Conservation (phyloP, 179 eudicot genomes). For the Corrigiola litoralis region DNA sequence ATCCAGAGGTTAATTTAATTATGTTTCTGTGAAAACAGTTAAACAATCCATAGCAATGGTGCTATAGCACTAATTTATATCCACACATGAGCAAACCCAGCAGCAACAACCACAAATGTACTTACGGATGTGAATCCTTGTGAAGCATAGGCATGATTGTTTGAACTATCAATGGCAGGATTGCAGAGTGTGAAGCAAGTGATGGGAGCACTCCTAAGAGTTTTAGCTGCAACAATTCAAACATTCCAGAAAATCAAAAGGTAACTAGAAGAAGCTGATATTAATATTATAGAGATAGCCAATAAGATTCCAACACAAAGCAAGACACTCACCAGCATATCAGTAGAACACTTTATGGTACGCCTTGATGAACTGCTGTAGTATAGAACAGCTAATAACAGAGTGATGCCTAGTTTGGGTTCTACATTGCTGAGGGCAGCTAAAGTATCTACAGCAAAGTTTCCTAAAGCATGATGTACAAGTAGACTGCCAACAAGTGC, state of each 20-base stretch:
- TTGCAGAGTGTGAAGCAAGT: constrained; percentile 79
- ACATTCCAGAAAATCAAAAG: constrained; percentile 2
- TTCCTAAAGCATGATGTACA: constrained; percentile 47
- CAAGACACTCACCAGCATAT: constrained; percentile 47
- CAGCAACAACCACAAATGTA: not conserved
- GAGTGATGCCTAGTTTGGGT: constrained; percentile 67
- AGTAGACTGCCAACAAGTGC: constrained; percentile 57
- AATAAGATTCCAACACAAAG: not conserved
- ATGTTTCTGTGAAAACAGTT: too few relatives aligned
- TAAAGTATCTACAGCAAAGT: constrained; percentile 59
- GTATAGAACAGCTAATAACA: constrained; percentile 60
- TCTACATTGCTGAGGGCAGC: constrained; percentile 54
- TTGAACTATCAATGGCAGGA: constrained; percentile 75
- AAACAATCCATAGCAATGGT: not conserved
- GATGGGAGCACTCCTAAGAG: constrained; percentile 67
- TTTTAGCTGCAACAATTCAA: constrained; percentile 54
- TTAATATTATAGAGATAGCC: not conserved
- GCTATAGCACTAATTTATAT: not conserved
- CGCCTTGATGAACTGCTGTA: constrained; percentile 47
- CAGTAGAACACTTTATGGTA: constrained; percentile 29
- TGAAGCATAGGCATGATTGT: constrained; percentile 84
- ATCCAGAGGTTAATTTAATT: too few relatives aligned
- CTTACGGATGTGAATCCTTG: constrained; percentile 74
- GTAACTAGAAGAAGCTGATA: not conserved
- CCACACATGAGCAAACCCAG: not conserved